A percentile compares a stretch with the other conserved stretches of the same genome.
phyloP scores from a whole-genome alignment of 2,329 filamentous ascomycete species.

The Xylariaceae sp. region DNA sequence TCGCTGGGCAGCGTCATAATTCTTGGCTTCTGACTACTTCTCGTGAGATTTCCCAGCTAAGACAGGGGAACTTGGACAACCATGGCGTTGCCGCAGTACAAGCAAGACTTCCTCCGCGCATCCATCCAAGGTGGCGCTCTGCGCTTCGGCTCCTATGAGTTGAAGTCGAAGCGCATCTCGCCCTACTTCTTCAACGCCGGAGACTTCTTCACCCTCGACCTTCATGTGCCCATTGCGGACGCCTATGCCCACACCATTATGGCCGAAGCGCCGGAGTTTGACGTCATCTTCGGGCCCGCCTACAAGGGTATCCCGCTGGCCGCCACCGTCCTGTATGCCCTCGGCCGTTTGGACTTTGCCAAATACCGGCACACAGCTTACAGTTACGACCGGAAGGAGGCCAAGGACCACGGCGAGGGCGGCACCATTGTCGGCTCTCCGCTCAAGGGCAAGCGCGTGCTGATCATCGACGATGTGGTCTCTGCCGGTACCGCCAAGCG shows the following conservation, averaged over 20 bases:
- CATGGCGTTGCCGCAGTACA: slow-evolving; percentile 57
- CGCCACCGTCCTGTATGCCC: slow-evolving; percentile 67
- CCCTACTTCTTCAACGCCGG: slow-evolving; percentile 99
- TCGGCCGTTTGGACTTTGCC: slow-evolving; percentile 61
- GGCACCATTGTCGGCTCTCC: slow-evolving; percentile 86
- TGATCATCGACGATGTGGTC: slow-evolving; percentile 95
- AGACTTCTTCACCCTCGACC: slow-evolving; percentile 74
- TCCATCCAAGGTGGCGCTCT: slow-evolving; percentile 64
- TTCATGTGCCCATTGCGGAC: slow-evolving; percentile 70
- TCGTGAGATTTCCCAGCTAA: too few species aligned
- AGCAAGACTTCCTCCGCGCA: slow-evolving; percentile 65
- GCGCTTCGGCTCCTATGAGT: slow-evolving; percentile 76
- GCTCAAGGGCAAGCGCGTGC: slow-evolving; percentile 74
- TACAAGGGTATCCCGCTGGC: slow-evolving; percentile 98
- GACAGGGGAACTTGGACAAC: background rate
- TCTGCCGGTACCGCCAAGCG: slow-evolving; percentile 91
- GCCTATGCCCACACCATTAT: slow-evolving; percentile 69
- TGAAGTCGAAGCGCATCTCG: slow-evolving; percentile 87
- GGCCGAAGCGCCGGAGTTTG: slow-evolving; percentile 51
- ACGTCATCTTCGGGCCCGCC: slow-evolving; percentile 87
- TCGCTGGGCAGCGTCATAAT: background rate
- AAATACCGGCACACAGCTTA: slow-evolving; percentile 70
- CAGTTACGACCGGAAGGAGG: slow-evolving; percentile 92
- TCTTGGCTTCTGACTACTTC: background rate
- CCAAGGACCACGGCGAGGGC: slow-evolving; percentile 92